Percentiles rank a stretch among this genome's conserved stretches.
phyloP scores from a whole-genome alignment of 768 basidiomycete genomes.

The Asterophora parasitica region DNA sequence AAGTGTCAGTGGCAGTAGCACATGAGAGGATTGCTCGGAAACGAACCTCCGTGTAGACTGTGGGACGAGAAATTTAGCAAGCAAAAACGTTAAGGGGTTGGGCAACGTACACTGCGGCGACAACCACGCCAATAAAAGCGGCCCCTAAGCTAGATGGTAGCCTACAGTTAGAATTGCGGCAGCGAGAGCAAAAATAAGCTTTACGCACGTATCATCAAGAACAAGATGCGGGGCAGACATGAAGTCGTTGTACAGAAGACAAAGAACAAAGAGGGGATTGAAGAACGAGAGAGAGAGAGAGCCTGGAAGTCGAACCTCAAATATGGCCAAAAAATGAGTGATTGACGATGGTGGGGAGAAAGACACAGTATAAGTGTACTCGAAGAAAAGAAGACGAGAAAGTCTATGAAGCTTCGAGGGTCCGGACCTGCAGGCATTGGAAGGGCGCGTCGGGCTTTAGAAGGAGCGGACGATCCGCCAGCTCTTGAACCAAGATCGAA shows the following conservation, averaged over 20 bases:
- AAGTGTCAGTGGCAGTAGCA: not conserved
- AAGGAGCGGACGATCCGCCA: conserved; percentile 19
- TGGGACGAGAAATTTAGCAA: not conserved
- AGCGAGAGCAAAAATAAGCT: not conserved
- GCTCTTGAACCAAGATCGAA: conserved; percentile 16
- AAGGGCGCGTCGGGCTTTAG: conserved; percentile 11
- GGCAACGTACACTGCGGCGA: conserved; percentile 41
- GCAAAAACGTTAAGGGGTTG: not conserved
- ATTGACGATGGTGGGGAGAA: conserved; percentile 5
- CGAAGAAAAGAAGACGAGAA: conserved; percentile 3
- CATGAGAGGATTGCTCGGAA: not conserved
- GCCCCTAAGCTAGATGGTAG: conserved; percentile 38
- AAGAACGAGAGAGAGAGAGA: conserved; percentile 7
- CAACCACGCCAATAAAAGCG: conserved; percentile 43
- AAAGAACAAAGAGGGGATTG: not conserved
- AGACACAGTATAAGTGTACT: conserved; percentile 9
- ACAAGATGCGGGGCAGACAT: conserved; percentile 13
- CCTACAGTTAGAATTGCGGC: not conserved
- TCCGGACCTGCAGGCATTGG: conserved; percentile 8
- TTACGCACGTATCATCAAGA: conserved; percentile 20
- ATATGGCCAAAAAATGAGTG: conserved; percentile 8
- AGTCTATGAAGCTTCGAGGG: conserved; percentile 9
- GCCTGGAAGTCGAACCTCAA: conserved; percentile 7
- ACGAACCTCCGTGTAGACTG: conserved; percentile 48
- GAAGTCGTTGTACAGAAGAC: not conserved